Conservation (phyloP, 345 rosid species). For the thale cress (Arabidopsis thaliana) region DNA sequence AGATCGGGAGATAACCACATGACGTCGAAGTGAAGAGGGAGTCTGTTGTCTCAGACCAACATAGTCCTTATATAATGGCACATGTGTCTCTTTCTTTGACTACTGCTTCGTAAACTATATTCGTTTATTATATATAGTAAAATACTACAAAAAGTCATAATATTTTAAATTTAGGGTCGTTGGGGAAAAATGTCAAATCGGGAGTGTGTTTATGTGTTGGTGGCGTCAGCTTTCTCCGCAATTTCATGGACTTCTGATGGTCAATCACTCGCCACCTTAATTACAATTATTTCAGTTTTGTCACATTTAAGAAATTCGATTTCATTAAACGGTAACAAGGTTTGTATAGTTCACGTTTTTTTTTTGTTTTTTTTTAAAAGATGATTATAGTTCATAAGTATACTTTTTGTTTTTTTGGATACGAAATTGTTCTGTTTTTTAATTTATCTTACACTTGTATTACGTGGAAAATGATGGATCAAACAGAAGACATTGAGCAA, state of each 20-base stretch:
- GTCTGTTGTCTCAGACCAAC: slow-evolving; percentile 30
- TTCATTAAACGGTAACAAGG: too few relatives aligned
- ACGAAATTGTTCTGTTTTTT: neutral
- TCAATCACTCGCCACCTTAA: neutral
- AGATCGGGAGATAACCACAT: slow-evolving; percentile 24
- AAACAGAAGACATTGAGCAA: neutral
- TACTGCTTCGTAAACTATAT: neutral
- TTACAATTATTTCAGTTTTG: neutral
- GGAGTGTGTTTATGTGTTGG: slow-evolving; percentile 21
- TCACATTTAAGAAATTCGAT: neutral
- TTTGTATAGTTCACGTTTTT: too few relatives aligned
- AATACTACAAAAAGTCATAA: slow-evolving; percentile 13
- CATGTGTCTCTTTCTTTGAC: slow-evolving; percentile 37
- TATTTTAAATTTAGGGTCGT: neutral
- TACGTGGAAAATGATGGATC: slow-evolving; percentile 23
- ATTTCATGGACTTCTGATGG: slow-evolving; percentile 25
- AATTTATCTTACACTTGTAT: neutral
- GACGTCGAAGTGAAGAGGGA: slow-evolving; percentile 25
- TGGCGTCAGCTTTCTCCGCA: slow-evolving; percentile 30
- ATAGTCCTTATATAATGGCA: slow-evolving; percentile 27
- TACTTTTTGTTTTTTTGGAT: neutral
- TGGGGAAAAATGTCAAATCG: slow-evolving; percentile 9
- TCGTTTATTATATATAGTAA: neutral
- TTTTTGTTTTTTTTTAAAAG: too few relatives aligned
- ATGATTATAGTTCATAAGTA: neutral